Conservation (phyloP, 352 stramenopile species). For the Hyaloperonospora arabidopsidis region DNA sequence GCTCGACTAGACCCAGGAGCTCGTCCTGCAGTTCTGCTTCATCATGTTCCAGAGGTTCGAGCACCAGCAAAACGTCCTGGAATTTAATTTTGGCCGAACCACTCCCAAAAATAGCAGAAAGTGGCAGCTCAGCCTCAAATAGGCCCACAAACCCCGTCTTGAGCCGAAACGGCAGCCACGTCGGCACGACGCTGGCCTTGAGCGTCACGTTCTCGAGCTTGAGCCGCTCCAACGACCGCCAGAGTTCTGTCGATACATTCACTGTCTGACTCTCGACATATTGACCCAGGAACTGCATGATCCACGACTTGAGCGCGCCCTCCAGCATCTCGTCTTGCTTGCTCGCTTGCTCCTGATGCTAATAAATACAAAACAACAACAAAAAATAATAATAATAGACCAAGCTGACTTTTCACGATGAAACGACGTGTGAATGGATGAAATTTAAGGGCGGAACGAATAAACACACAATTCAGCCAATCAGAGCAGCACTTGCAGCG, state of each 20-base stretch:
- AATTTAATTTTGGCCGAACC: slow-evolving; percentile 82
- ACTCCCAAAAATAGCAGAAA: slow-evolving; percentile 80
- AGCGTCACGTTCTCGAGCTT: slow-evolving; percentile 85
- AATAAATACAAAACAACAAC: slow-evolving; percentile 17
- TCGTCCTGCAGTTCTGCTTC: slow-evolving; percentile 67
- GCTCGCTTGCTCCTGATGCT: background rate
- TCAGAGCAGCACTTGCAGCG: slow-evolving; percentile 1
- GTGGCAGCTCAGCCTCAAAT: slow-evolving; percentile 78
- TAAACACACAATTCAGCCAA: too few relatives aligned
- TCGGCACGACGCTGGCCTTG: slow-evolving; percentile 71
- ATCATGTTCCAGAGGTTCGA: slow-evolving; percentile 64
- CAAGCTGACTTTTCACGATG: slow-evolving; percentile 17
- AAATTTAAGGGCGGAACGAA: slow-evolving; percentile 7
- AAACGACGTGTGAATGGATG: slow-evolving; percentile 18
- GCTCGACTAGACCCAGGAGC: slow-evolving; percentile 36
- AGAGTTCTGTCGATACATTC: slow-evolving; percentile 82
- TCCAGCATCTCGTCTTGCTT: slow-evolving; percentile 52
- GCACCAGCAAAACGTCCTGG: slow-evolving; percentile 75
- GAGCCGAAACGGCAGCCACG: slow-evolving; percentile 76
- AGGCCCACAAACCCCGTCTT: slow-evolving; percentile 83
- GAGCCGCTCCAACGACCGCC: slow-evolving; percentile 79
- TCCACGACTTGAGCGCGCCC: slow-evolving; percentile 83
- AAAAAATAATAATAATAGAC: too few relatives aligned
- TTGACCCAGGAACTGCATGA: slow-evolving; percentile 75
- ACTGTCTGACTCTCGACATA: slow-evolving; percentile 85